Conservation (phyloP, 2,329 filamentous ascomycete species). For the Exserohilum turcica region DNA sequence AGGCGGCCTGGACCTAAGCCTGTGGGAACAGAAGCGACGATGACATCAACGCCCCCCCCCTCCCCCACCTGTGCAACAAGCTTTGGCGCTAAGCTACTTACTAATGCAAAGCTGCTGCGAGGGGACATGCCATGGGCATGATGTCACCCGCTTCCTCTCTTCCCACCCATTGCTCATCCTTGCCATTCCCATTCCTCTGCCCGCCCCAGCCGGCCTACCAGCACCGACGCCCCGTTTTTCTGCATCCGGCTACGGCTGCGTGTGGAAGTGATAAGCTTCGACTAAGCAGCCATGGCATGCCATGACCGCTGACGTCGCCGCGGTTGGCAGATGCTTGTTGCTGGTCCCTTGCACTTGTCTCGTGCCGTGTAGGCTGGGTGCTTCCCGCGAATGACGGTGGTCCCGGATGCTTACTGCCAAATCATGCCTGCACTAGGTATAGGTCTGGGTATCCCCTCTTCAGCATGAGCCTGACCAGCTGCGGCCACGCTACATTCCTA, state of each 20-base stretch:
- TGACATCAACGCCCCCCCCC: constrained; percentile 7
- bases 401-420: too few species aligned
- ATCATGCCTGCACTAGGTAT: too few species aligned
- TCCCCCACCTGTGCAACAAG: constrained; percentile 5
- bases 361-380: neutral
- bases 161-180: neutral
- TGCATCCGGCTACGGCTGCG: neutral
- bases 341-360: neutral
- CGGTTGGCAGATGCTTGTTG: constrained; percentile 11
- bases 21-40: neutral
- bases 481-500: neutral
- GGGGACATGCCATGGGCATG: neutral
- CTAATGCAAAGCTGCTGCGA: neutral
- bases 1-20: too few species aligned
- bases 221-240: neutral
- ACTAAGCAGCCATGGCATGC: constrained; percentile 9
- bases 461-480: neutral
- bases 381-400: neutral
- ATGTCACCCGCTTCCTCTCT: constrained; percentile 5
- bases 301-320: neutral
- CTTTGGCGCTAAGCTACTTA: constrained; percentile 9
- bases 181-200: too few species aligned
- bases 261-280: constrained; percentile 15
- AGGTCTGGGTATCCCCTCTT: neutral
- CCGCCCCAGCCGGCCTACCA: constrained; percentile 1